These are phyloP conservation scores for Saccharomycopsis selenospora DNA, from an alignment of 805 yeast genomes.

Conservation along the genomic window DNA sequence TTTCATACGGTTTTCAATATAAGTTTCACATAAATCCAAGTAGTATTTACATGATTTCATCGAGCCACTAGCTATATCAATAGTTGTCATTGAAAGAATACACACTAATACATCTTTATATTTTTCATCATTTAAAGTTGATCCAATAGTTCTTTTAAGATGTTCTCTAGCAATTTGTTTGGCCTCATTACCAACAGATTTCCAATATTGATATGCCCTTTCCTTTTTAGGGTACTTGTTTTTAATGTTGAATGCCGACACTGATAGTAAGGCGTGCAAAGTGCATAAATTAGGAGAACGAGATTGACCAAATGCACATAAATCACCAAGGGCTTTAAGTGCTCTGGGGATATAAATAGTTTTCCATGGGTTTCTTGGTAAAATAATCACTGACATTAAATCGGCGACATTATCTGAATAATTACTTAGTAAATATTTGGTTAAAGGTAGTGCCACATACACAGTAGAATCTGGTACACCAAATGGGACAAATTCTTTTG, in stretches of 20 bases:
- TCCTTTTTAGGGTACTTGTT: slow-evolving; percentile 63
- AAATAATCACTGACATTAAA: slow-evolving; percentile 62
- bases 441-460: slow-evolving; percentile 50
- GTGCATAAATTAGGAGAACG: slow-evolving; percentile 71
- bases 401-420: slow-evolving; percentile 75
- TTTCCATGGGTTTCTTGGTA: slow-evolving; percentile 81
- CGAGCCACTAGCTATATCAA: slow-evolving; percentile 86
- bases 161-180: slow-evolving; percentile 2
- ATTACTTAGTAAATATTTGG: slow-evolving; percentile 64
- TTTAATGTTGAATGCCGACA: slow-evolving; percentile 73
- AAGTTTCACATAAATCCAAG: slow-evolving; percentile 67
- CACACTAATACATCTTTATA: slow-evolving; percentile 67
- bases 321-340: slow-evolving; percentile 71
- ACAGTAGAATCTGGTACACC: not conserved
- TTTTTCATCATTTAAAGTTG: slow-evolving; percentile 49
- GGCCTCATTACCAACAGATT: slow-evolving; percentile 5
- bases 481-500: slow-evolving; percentile 54
- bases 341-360: slow-evolving; percentile 83
- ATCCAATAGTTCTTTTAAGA: slow-evolving; percentile 30
- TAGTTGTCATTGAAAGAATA: slow-evolving; percentile 76
- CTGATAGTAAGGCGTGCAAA: slow-evolving; percentile 72
- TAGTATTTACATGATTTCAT: slow-evolving; percentile 79
- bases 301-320: slow-evolving; percentile 65
- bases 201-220: slow-evolving; percentile 28
- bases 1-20: slow-evolving; percentile 61